Percentiles rank a stretch among this genome's conserved stretches.
Evolutionary conservation across 805 yeast genomes (phyloP).

Genomic region (Komagataella phaffii): DNA sequence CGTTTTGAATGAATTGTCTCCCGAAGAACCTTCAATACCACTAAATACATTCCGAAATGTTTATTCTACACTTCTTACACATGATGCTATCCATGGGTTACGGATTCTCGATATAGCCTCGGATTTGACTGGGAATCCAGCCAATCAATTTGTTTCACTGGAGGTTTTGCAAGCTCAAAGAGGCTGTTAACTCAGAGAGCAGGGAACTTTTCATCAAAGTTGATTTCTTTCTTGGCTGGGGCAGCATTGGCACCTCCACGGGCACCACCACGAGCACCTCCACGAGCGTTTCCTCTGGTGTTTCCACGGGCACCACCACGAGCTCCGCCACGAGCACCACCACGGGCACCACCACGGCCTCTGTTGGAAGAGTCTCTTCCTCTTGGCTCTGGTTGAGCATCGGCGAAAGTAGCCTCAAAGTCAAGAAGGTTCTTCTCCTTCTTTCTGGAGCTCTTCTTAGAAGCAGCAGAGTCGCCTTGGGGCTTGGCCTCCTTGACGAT

Average conservation of each 20-base stretch:
- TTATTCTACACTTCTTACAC: neutral
- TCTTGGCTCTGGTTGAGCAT: constrained; percentile 29
- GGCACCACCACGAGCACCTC: constrained; percentile 14
- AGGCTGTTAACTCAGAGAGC: constrained; percentile 27
- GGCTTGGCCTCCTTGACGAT: constrained; percentile 53
- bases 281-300: constrained; percentile 14
- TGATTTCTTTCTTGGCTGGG: constrained; percentile 13
- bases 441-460: constrained; percentile 62
- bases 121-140: neutral
- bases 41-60: neutral
- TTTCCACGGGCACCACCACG: constrained; percentile 11
- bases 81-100: neutral
- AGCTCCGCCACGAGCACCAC: constrained; percentile 1
- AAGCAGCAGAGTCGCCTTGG: constrained; percentile 43
- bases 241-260: constrained; percentile 18
- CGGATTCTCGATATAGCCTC: neutral
- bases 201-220: constrained; percentile 62
- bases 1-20: neutral
- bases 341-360: constrained; percentile 16
- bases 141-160: neutral
- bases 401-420: constrained; percentile 60
- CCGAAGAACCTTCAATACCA: neutral
- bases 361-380: constrained; percentile 12
- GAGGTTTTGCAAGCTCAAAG: neutral
- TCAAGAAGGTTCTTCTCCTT: constrained; percentile 77